Conservation (phyloP, 768 basidiomycete species). For the Galerina marginata region DNA sequence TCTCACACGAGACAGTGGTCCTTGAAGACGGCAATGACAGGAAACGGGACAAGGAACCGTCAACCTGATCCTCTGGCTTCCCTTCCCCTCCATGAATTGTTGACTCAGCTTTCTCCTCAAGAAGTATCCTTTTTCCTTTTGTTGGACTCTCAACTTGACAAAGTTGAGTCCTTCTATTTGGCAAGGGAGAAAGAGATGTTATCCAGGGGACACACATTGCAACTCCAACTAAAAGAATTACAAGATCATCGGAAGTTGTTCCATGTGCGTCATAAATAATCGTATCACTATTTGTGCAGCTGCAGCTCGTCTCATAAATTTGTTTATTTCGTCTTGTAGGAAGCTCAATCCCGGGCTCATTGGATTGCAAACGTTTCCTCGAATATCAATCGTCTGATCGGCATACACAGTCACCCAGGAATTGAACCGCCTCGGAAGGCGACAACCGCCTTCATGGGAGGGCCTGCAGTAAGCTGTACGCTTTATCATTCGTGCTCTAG, state of each 20-base stretch:
- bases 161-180: slow-evolving; percentile 84
- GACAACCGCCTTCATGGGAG: no score
- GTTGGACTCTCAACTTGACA: slow-evolving; percentile 81
- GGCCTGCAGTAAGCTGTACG: no score
- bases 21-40: neutral
- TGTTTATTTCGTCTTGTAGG: slow-evolving; percentile 9
- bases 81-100: slow-evolving; percentile 50
- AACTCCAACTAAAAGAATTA: slow-evolving; percentile 77
- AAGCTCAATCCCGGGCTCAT: slow-evolving; percentile 18
- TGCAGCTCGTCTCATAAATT: neutral
- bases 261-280: slow-evolving; percentile 46
- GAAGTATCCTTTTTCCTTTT: slow-evolving; percentile 78
- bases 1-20: neutral
- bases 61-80: slow-evolving; percentile 28
- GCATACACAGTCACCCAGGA: neutral
- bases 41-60: slow-evolving; percentile 1
- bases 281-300: neutral
- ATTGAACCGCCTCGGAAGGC: neutral
- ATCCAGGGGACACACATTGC: slow-evolving; percentile 50
- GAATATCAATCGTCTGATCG: slow-evolving; percentile 18
- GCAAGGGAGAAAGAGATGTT: slow-evolving; percentile 71
- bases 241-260: slow-evolving; percentile 67
- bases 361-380: slow-evolving; percentile 23
- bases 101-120: slow-evolving; percentile 59
- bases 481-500: no score